Percentiles rank a stretch among this genome's conserved stretches.
Conservation (phyloP, 345 rosid species). For the Moringa oleifera region DNA sequence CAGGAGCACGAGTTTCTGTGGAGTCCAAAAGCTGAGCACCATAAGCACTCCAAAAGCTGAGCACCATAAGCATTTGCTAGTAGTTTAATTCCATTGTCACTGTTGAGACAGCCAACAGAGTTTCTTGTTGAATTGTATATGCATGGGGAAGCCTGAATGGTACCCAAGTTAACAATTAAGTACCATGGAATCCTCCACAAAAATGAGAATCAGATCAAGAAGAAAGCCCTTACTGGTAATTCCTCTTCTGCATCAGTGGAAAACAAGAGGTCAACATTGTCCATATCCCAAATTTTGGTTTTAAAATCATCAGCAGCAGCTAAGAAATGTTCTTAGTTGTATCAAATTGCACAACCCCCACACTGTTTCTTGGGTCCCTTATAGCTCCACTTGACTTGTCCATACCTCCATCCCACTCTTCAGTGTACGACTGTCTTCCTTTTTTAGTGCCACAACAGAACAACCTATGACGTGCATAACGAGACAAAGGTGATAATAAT, state of each 20-base stretch:
- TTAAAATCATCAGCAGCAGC: constrained; percentile 73
- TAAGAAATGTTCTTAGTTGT: constrained; percentile 55
- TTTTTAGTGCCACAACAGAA: constrained; percentile 73
- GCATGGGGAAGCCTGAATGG: constrained; percentile 54
- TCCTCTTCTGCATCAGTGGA: constrained; percentile 56
- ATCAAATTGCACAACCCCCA: constrained; percentile 70
- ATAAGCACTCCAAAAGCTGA: constrained; percentile 52
- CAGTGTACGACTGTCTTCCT: constrained; percentile 59
- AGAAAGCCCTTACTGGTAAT: constrained; percentile 39
- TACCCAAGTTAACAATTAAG: constrained; percentile 16
- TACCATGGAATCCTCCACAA: constrained; percentile 2
- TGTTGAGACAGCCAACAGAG: constrained; percentile 67
- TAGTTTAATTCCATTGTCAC: constrained; percentile 60
- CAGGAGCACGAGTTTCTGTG: constrained; percentile 38
- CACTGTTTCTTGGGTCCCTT: constrained; percentile 56
- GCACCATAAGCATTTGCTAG: constrained; percentile 57
- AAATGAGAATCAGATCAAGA: constrained; percentile 7
- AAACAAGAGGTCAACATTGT: constrained; percentile 49
- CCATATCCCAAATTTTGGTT: constrained; percentile 78
- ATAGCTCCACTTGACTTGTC: constrained; percentile 57
- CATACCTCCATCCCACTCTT: constrained; percentile 76
- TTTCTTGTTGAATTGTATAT: constrained; percentile 58
- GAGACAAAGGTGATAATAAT: not conserved
- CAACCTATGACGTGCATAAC: constrained; percentile 26
- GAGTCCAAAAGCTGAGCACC: too few species aligned